phyloP scores from a whole-genome alignment of 352 stramenopile species.

The Globisporangium irregulare region DNA sequence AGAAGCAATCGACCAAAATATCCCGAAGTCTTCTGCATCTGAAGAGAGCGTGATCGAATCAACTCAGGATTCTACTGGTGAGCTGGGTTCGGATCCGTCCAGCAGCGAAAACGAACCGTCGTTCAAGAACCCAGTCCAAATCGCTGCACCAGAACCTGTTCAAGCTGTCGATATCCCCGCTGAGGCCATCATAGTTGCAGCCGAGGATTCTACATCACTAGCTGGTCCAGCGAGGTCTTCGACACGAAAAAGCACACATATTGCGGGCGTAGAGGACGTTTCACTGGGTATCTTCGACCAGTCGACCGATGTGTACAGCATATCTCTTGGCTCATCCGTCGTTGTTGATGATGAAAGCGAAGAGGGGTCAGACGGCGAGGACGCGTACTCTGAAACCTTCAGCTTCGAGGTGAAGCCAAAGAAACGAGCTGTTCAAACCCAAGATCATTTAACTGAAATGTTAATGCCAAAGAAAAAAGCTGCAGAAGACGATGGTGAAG shows the following conservation, averaged over 20 bases:
- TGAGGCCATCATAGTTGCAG: neutral
- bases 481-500: slow-evolving; percentile 7
- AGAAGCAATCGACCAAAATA: neutral
- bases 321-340: neutral
- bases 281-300: slow-evolving; percentile 12
- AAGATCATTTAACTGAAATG: too few species aligned
- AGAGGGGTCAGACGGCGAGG: slow-evolving; percentile 14
- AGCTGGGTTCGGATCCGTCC: neutral
- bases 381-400: slow-evolving; percentile 23
- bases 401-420: slow-evolving; percentile 59
- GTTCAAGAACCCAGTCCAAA: neutral
- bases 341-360: slow-evolving; percentile 8
- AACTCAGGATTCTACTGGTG: neutral
- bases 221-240: neutral
- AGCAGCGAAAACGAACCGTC: neutral
- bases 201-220: neutral
- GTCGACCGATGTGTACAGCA: slow-evolving; percentile 9
- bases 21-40: neutral
- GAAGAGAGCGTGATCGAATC: neutral
- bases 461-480: neutral
- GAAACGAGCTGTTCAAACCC: slow-evolving; percentile 10
- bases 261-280: neutral
- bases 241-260: neutral
- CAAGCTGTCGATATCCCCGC: neutral
- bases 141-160: neutral